Evolutionary conservation across 768 basidiomycete species (phyloP).

Genomic region (Naganishia friedmannii): DNA sequence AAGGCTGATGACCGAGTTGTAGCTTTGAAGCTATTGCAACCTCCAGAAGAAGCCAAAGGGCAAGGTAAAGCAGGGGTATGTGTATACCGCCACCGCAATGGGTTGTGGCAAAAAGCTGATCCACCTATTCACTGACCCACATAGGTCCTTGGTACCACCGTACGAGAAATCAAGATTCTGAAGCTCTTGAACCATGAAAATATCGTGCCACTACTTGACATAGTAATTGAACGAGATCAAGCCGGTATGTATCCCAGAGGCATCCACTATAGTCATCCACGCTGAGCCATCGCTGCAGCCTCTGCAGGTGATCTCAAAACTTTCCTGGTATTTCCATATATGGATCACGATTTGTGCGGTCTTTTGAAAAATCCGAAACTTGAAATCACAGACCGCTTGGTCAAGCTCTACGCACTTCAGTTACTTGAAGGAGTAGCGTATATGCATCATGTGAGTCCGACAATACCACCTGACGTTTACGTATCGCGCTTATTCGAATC

Average conservation of each 20-base stretch:
- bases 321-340: slow-evolving; percentile 99
- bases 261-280: background rate
- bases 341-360: slow-evolving; percentile 98
- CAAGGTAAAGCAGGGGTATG: slow-evolving; percentile 20
- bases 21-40: slow-evolving; percentile 30
- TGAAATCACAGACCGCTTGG: slow-evolving; percentile 73
- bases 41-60: slow-evolving; percentile 27
- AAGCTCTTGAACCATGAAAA: slow-evolving; percentile 82
- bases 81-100: background rate
- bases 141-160: slow-evolving; percentile 77
- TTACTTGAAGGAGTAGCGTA: slow-evolving; percentile 93
- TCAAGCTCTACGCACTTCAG: slow-evolving; percentile 95
- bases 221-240: slow-evolving; percentile 67
- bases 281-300: background rate
- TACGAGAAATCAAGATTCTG: slow-evolving; percentile 94
- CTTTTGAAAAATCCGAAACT: slow-evolving; percentile 82
- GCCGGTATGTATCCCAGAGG: background rate
- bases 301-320: slow-evolving; percentile 58
- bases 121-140: background rate
- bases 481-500: background rate
- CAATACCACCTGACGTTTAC: background rate
- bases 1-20: slow-evolving; percentile 19
- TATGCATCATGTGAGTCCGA: slow-evolving; percentile 75
- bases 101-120: background rate
- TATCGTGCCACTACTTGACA: slow-evolving; percentile 82